Base-by-base conservation (phyloP, 139 green algal genomes). In the Pleodorina starrii region DNA sequence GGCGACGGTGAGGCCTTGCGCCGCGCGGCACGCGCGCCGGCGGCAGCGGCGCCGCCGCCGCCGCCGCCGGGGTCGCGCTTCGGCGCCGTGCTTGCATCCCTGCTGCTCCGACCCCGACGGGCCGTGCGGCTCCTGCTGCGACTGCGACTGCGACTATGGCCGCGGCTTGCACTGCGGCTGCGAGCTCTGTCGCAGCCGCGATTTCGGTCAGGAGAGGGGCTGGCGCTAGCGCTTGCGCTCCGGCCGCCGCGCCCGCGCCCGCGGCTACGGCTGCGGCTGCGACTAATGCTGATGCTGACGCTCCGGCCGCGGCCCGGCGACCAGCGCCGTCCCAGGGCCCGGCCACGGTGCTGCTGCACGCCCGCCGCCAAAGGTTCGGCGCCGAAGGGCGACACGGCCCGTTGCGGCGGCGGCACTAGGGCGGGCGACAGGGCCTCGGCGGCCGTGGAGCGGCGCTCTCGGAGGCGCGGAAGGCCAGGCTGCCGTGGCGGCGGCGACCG, bases 261-360 rank as follows among this genome's bases (percentile, higher is more conserved):
- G 74, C 74, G 74, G 27, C 74, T 63, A 14, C 27, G 74, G 74
- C 74, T 82, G 21, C 29, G 44, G 74, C 29, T 63, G 74, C 74
- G 19, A 21, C 7, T 66, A 25, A 27, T 10, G 81, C 81, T 87
- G 40, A 63, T 32, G 43, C 42, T 87, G 1, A 87, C 81, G 81
- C 81, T 87, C 29, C 81, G 81, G 60, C 81, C 60, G 2, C 60
- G 59, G 29, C 81, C 42, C 16, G 60, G 60, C 0, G 81, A 87
- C 81, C 81, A 87, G 60, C 81, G 81, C 40, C 79, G 57, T 0
- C 57, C 38, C 12, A 32, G 40, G 1, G 35, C 21, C 35, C 36
- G 32, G 17, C 51, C 54, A 12, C 9, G 54, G n/a, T n/a, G n/a
- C n/a, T n/a, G 9, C 54, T 25, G 54, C 29, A 66, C 54, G 54